Base-by-base conservation (phyloP, 768 basidiomycete species). In the Tulasnella sp. region DNA sequence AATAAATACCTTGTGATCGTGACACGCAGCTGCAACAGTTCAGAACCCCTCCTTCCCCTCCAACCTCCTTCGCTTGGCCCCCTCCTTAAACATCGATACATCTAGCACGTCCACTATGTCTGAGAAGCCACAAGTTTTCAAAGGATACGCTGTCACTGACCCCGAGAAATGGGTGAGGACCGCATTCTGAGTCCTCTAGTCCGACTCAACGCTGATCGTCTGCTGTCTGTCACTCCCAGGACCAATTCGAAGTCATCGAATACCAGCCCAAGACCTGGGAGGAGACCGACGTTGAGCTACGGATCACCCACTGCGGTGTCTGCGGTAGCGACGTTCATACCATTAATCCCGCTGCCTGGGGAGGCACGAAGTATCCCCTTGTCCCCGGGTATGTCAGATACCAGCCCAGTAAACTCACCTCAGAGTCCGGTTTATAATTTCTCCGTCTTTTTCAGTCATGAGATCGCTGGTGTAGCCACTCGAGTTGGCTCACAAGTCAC, bases 231-330 rank as follows among this genome's bases (percentile, higher is more conserved):
- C n/a, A 57, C 15, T 40, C n/a, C 26, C 70, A 79, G 79, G 77
- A 70, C 67, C 67, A 80, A 37, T 80, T 80, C 73, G 75, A 75
- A 20, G 79, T 80, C 44, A 75, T 84, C 79, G 82, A 77, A 35
- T 88, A 88, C 83, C 81, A 87, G 80, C 89, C 90, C 20, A 91
- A 91, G 83, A 82, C 82, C 9, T 85, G 85, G 78, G 85, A 85
- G 4, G 86, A 89, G 35, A 85, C 87, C 79, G 90, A 91, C 80
- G 84, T 91, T 74, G 89, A 91, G 75, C 86, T 89, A 78, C 85
- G 86, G 74, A 87, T 88, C 78, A 86, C 87, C 29, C 87, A 85
- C 80, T 88, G 84, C 80, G 83, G 83, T 35, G 87, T 88, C 23
- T 90, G 89, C 78, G 88, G 87, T 46, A 87, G 87, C 5, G 89